Conservation (phyloP, 1,284 basidiomycete species). For the Stereum hirsutum region DNA sequence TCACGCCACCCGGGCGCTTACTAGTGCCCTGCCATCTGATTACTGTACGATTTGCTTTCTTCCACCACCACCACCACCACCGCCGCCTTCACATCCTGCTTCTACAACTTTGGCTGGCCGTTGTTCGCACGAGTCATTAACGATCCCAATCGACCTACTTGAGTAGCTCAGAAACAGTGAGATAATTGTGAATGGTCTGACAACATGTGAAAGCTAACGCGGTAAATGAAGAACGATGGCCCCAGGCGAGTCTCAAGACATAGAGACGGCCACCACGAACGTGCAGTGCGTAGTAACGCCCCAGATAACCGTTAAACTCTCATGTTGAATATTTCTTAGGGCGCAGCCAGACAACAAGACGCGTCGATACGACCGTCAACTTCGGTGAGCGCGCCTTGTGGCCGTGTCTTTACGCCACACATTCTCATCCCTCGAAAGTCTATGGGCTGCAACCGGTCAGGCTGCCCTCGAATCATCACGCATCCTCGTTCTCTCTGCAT, state of each 20-base stretch:
- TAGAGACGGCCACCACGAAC: slow-evolving; percentile 41
- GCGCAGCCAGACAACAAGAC: slow-evolving; percentile 75
- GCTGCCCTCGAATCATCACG: slow-evolving; percentile 81
- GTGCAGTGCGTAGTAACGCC: slow-evolving; percentile 29
- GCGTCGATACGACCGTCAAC: slow-evolving; percentile 85
- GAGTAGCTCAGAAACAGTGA: too few relatives aligned
- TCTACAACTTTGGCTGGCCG: too few relatives aligned
- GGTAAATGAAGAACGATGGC: too few relatives aligned
- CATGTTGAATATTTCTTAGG: slow-evolving; percentile 16
- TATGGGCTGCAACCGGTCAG: slow-evolving; percentile 95
- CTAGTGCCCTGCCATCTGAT: too few relatives aligned
- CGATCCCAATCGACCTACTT: too few relatives aligned
- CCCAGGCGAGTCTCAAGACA: slow-evolving; percentile 33
- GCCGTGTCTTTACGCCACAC: neutral
- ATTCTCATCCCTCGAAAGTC: slow-evolving; percentile 30
- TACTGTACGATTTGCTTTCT: too few relatives aligned
- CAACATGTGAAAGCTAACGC: too few relatives aligned
- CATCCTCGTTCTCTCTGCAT: slow-evolving; percentile 60
- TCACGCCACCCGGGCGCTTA: too few relatives aligned
- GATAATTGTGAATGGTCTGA: too few relatives aligned
- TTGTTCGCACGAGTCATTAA: too few relatives aligned
- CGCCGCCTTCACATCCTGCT: too few relatives aligned
- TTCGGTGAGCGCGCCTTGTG: slow-evolving; percentile 54
- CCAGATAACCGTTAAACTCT: neutral
- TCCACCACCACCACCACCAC: too few relatives aligned